Conservation (phyloP, 306 rosid species). For the Canavalia gladiata region DNA sequence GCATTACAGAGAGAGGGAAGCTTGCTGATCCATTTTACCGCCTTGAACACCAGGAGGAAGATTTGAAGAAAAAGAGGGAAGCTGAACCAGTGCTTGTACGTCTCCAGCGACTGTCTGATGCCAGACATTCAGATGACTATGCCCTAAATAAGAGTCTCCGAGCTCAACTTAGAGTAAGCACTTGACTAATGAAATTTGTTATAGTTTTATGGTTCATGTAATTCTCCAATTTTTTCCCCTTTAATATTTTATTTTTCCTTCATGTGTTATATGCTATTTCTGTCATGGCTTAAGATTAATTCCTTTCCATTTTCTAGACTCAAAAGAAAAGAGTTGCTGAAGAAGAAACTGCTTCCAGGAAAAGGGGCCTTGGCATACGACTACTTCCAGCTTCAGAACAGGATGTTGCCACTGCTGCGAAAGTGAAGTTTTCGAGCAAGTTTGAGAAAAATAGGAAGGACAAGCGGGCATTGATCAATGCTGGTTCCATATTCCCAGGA, state of each 20-base stretch:
- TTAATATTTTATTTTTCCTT: background rate
- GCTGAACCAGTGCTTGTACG: conserved; percentile 82
- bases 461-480: conserved; percentile 71
- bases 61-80: conserved; percentile 83
- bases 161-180: conserved; percentile 76
- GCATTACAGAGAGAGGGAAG: conserved; percentile 67
- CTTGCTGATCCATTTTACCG: conserved; percentile 81
- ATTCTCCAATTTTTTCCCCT: conserved; percentile 17
- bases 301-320: conserved; percentile 54
- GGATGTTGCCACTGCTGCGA: conserved; percentile 66
- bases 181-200: conserved; percentile 32
- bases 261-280: background rate
- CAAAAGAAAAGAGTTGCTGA: conserved; percentile 89
- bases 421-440: conserved; percentile 62
- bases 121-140: conserved; percentile 74
- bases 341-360: conserved; percentile 75
- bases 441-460: conserved; percentile 70
- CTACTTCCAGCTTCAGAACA: conserved; percentile 71
- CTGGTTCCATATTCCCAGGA: conserved; percentile 66
- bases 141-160: conserved; percentile 70
- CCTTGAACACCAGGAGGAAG: conserved; percentile 86
- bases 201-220: conserved; percentile 13
- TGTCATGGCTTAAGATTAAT: background rate
- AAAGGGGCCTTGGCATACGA: conserved; percentile 71
- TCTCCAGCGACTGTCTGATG: conserved; percentile 74